Base-by-base conservation (phyloP, 192 early-diverging fungal genomes). In the Phlyctochytrium arcticum region DNA sequence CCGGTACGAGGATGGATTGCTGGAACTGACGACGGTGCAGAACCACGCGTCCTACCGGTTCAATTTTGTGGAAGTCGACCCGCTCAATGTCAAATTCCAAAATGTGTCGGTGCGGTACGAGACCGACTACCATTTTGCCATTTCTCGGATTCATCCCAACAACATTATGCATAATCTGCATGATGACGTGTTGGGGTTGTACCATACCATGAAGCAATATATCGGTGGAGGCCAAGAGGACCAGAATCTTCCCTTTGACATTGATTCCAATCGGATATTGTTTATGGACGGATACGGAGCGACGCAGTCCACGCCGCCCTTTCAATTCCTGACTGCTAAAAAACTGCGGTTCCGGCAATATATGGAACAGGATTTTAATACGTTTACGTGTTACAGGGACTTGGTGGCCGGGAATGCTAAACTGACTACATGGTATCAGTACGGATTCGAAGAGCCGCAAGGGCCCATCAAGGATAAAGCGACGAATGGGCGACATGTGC, bases 81-180 rank as follows among this genome's bases (percentile, higher is more conserved):
- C 78, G 34, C 80, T 69, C 60, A 46, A 57, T 8, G 64, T 67
- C 2, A 36, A 60, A 17, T 67, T 76, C 19, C 51, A 60, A 31
- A 80, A 81, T 36, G 44, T 77, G 6, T 6, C 26, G 2, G 75
- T 81, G 15, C 69, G 80, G 17, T 81, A 79, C 65, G 68, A 74
- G 39, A 70, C 60, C 19, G 57, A 62, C 23, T 44, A 62, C 33
- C 73, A 80, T 59, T 74, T 81, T 67, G 63, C 76, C 7, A 60
- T 70, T 44, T 59, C 58, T 37, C 62, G 80, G 33, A 58, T 78
- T 23, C 76, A 81, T 56, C 77, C 71, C 21, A 23, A 34, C 34
- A 81, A 81, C 66, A 81, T 81, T 54, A 81, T 81, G 80, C 80
- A 81, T 54, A 76, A 67, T 46, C 54, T 81, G 19, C 80, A 81